A percentile compares a stretch with the other conserved stretches of the same genome.
Evolutionary conservation across 768 basidiomycete species (phyloP).

Genomic region (Calocera viscosa): DNA sequence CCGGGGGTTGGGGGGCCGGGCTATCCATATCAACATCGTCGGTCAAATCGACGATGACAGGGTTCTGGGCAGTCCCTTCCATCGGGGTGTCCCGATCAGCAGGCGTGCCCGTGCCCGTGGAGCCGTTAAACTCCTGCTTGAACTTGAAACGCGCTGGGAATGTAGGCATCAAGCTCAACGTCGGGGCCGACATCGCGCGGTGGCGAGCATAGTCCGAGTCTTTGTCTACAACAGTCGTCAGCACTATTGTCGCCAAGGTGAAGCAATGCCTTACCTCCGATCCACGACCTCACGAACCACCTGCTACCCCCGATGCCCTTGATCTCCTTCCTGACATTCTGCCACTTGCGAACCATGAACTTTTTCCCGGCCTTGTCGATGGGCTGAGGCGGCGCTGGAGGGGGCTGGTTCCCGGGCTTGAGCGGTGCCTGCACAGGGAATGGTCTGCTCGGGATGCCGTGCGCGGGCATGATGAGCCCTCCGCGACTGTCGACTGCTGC

Average conservation of each 20-base stretch:
- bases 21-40: slow-evolving; percentile 3
- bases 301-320: not conserved
- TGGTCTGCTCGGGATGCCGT: not conserved
- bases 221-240: not conserved
- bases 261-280: not conserved
- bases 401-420: not conserved
- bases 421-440: not conserved
- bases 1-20: not conserved
- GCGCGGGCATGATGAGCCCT: not conserved
- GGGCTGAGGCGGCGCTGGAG: not conserved
- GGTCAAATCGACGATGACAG: slow-evolving; percentile 3
- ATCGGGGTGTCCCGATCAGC: not conserved
- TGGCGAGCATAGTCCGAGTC: not conserved
- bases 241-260: not conserved
- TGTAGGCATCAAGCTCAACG: not conserved
- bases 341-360: not conserved
- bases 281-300: not conserved
- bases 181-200: not conserved
- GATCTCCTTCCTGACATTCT: not conserved
- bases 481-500: not conserved
- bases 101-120: not conserved
- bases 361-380: not conserved
- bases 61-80: not conserved
- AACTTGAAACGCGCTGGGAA: not conserved
- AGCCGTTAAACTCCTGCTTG: slow-evolving; percentile 4